phyloP scores from a whole-genome alignment of 169 alveolate species.

The Babesia bigemina region DNA sequence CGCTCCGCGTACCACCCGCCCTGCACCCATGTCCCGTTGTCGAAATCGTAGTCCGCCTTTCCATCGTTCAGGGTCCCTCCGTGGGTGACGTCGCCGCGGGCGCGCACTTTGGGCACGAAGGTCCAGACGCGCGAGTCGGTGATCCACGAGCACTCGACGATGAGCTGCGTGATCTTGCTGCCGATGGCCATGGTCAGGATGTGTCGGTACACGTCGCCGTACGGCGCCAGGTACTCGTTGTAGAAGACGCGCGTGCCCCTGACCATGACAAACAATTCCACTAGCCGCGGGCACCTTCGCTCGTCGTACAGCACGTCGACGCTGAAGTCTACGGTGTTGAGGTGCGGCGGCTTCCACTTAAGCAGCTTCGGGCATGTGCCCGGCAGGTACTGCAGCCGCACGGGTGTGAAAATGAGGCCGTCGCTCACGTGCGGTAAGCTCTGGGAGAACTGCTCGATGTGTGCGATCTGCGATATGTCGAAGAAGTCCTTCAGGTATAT shows the following conservation, averaged over 20 bases:
- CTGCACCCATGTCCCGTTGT: conserved; percentile 78
- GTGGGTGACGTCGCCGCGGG: not conserved
- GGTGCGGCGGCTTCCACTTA: conserved; percentile 95
- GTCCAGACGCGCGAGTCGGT: conserved; percentile 74
- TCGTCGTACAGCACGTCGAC: conserved; percentile 76
- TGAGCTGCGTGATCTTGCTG: conserved; percentile 63
- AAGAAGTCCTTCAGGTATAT: conserved; percentile 87
- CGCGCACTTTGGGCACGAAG: conserved; percentile 64
- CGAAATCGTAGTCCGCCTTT: conserved; percentile 70
- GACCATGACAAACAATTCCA: conserved; percentile 65
- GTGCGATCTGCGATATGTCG: conserved; percentile 80
- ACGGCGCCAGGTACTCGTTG: conserved; percentile 82
- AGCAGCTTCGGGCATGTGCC: conserved; percentile 92
- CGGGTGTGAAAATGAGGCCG: conserved; percentile 94
- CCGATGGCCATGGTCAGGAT: conserved; percentile 74
- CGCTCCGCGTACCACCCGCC: conserved; percentile 92
- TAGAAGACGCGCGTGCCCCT: conserved; percentile 79
- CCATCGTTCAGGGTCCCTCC: conserved; percentile 46
- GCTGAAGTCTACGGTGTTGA: conserved; percentile 90
- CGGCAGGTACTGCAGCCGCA: conserved; percentile 88
- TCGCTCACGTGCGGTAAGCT: conserved; percentile 91
- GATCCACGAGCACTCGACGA: conserved; percentile 77
- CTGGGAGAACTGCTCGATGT: conserved; percentile 80
- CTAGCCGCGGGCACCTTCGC: conserved; percentile 63
- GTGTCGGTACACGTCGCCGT: conserved; percentile 82